Base-by-base conservation (phyloP, 2,329 filamentous ascomycete genomes). In the Dactylellina cionopaga region DNA sequence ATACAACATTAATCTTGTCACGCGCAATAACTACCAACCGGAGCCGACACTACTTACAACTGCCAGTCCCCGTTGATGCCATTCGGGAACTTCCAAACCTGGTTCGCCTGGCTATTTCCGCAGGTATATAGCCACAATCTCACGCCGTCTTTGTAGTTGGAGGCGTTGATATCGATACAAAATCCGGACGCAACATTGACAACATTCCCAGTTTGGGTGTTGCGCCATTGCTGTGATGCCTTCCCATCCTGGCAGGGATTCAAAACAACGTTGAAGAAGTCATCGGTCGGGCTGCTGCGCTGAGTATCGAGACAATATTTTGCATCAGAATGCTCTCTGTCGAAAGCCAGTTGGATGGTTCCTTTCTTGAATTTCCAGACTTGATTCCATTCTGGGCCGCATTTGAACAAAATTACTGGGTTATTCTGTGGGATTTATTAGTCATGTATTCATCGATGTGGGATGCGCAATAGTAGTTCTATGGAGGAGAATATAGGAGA, bases 291-390 rank as follows among this genome's bases (percentile, higher is more conserved):
- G 39, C 35, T 35, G 4, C 35, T 13, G 15, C 27, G 9, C 35
- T 68, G 55, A 3, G 63, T 62, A 37, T 74, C 69, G 15, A 74
- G 62, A 31, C 69, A 74, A 22, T 68, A 68, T 55, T 62, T 74
- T 15, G 47, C 47, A 27, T 54, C 55, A 2, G 29, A 39, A 25
- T 52, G 56, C 25, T 68, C 41, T 22, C 52, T 41, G 19, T 74
- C 62, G 25, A 74, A 74, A 0, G 69, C 69, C 1, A 74, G 19
- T 13, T 74, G 62, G 15, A 74, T 74, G 7, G 54, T 37, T 7
- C 49, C 62, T 1, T 74, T 24, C 27, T 56, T 68, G 27, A 74
- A 68, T 25, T 74, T 74, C 69, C 69, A 74, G 9, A 74, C 51
- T 19, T 74, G 69, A 25, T 74, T 74, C 69, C 69, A 74, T 13